phyloP scores from a whole-genome alignment of 1,139 yeast species.

The Pichia norvegensis region DNA sequence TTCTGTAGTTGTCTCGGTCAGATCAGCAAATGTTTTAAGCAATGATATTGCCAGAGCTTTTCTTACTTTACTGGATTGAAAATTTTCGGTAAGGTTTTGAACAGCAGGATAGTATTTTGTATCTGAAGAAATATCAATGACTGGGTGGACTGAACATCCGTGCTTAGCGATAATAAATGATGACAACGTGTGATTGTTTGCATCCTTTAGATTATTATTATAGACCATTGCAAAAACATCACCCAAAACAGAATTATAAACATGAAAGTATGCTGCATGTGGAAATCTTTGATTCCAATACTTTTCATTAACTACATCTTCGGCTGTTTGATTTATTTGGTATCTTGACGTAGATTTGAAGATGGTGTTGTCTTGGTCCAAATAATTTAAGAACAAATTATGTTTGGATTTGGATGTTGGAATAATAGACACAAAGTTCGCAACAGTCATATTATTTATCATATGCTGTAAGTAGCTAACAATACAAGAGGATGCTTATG shows the following conservation, averaged over 20 bases:
- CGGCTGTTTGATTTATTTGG: slow-evolving; percentile 6
- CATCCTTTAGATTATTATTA: slow-evolving; percentile 30
- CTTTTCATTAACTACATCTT: slow-evolving; percentile 16
- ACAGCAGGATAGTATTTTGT: slow-evolving; percentile 79
- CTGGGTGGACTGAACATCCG: slow-evolving; percentile 58
- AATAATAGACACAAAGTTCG: slow-evolving; percentile 3
- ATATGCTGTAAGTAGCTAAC: background rate
- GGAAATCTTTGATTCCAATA: slow-evolving; percentile 41
- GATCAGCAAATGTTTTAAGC: slow-evolving; percentile 57
- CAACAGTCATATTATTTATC: background rate
- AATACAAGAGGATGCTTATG: background rate
- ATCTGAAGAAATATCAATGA: slow-evolving; percentile 50
- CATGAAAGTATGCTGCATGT: slow-evolving; percentile 48
- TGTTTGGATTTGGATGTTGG: slow-evolving; percentile 11
- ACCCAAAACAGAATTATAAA: slow-evolving; percentile 49
- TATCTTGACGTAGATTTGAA: slow-evolving; percentile 9
- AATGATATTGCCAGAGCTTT: slow-evolving; percentile 70
- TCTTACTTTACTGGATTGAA: slow-evolving; percentile 53
- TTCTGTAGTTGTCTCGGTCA: slow-evolving; percentile 29
- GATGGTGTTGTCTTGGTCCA: background rate
- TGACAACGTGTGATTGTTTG: slow-evolving; percentile 40
- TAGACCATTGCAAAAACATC: slow-evolving; percentile 46
- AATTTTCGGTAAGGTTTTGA: slow-evolving; percentile 49
- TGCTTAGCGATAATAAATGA: slow-evolving; percentile 59
- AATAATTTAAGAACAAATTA: slow-evolving; percentile 6